Evolutionary conservation across 2,329 filamentous ascomycete genomes (phyloP), one percentile per base, ranked within the genome.

Genomic region (Diaporthe citrichinensis): DNA sequence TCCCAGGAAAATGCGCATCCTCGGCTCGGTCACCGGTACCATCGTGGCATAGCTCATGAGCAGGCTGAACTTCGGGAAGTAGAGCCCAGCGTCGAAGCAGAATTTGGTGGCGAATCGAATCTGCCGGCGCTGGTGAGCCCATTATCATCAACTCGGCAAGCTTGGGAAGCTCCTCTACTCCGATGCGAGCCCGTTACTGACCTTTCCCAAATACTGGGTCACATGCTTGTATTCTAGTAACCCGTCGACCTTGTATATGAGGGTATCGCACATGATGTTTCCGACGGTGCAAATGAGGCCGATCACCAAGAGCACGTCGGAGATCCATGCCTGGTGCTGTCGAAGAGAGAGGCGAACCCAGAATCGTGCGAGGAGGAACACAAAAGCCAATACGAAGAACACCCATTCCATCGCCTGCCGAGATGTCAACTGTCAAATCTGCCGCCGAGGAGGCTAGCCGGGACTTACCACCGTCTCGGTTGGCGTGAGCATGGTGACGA

Each of bases 51-150:
- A 77, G 31, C 69, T 73, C 39, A 72, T 44, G 28, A 76, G 44
- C 49, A 77, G 72, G 57, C 71, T 74, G 23, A 77, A 65, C 44
- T 77, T 77, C 3, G 76, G 76, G n/a, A 77, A 69, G 58, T 77
- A 77, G n/a, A 77, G 74, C 28, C 76, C 76, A 5, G 74, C 69
- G 15, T 77, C 74, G 57, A 76, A 77, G 46, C 74, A 59, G 57
- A 71, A 77, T 28, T 77, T 77, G 36, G 62, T 75, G 7, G 76
- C 36, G 51, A 77, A 77, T 9, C 74, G 74, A 17, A 77, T 53
- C 76, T 77, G 51, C 44, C 62, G 39, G 23, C 20, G 14, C 4
- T 1, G 36, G 31, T 68, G 10, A 68, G 62, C 4, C 44, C 39
- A 14, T 36, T 17, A 15, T 17, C 23, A 55, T 14, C 28, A 36